Percentiles rank a stretch among this genome's conserved stretches.
Conservation (phyloP, 352 stramenopile species). For the Globisporangium orthogonon region DNA sequence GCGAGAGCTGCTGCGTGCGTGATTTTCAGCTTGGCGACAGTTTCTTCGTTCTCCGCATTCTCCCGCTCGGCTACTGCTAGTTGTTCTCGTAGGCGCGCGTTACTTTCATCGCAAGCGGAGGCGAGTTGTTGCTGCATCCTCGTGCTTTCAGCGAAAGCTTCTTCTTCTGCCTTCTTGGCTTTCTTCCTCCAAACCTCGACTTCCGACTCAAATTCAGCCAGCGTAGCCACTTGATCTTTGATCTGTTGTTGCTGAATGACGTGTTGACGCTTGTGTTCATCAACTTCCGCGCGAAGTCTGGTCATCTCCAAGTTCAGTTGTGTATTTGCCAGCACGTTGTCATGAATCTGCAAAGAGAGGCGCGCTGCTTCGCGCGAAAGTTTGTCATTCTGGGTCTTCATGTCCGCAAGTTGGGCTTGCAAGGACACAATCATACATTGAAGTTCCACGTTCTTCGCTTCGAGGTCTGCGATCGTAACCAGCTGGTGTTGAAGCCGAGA, state of each 20-base stretch:
- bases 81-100: background rate
- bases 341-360: background rate
- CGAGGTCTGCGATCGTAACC: background rate
- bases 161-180: background rate
- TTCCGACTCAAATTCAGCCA: background rate
- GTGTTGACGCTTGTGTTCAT: background rate
- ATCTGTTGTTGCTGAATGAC: background rate
- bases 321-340: background rate
- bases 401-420: background rate
- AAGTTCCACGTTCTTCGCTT: background rate
- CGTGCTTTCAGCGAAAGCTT: background rate
- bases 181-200: background rate
- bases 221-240: background rate
- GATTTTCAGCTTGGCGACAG: conserved; percentile 22
- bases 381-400: background rate
- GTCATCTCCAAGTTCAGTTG: background rate
- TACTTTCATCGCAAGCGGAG: background rate
- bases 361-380: background rate
- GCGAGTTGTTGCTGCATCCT: background rate
- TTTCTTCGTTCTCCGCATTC: conserved; percentile 1
- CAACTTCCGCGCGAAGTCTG: conserved; percentile 13
- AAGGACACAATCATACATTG: background rate
- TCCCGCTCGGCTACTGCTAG: background rate
- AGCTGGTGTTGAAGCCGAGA: background rate
- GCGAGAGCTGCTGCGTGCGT: conserved; percentile 26